Conservation (phyloP, 2,329 filamentous ascomycete species). For the Ophiostoma himal-ulmi region DNA sequence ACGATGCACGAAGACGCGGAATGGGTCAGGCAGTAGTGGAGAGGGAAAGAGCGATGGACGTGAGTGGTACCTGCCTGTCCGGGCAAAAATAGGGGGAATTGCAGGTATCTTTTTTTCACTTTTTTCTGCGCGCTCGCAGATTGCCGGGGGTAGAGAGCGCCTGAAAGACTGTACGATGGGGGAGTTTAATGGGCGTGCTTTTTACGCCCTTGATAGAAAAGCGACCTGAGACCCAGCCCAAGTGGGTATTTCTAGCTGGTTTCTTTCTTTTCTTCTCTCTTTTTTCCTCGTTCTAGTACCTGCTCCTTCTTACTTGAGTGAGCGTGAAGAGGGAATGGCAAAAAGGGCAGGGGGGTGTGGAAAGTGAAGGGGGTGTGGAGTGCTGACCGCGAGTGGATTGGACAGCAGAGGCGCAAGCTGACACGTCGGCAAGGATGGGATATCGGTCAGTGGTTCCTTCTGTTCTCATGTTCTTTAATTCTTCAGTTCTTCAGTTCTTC, state of each 20-base stretch:
- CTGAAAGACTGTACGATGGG: conserved; percentile 3
- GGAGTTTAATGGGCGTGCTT: background rate
- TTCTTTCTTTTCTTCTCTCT: conserved; percentile 3
- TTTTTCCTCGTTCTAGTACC: conserved; percentile 5
- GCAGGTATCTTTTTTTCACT: background rate
- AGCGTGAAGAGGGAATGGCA: background rate
- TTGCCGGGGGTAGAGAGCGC: conserved; percentile 16
- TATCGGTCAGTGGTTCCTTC: conserved; percentile 10
- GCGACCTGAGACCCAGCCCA: conserved; percentile 20
- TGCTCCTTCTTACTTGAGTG: conserved; percentile 13
- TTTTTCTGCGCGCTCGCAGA: conserved; percentile 18
- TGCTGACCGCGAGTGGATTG: conserved; percentile 23
- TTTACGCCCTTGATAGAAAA: conserved; percentile 19
- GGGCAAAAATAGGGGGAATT: conserved; percentile 13
- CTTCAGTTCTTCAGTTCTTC: conserved; percentile 7
- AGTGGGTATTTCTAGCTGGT: conserved; percentile 18
- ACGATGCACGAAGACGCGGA: conserved; percentile 21
- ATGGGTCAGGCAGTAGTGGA: conserved; percentile 17
- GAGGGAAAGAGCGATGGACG: conserved; percentile 19
- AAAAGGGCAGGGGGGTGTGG: conserved; percentile 21
- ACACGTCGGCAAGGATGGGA: conserved; percentile 27
- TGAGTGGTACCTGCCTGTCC: conserved; percentile 3
- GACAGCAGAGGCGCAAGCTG: conserved; percentile 26
- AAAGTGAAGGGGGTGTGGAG: conserved; percentile 22
- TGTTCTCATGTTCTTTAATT: conserved; percentile 8